Percentiles rank a stretch among this genome's conserved stretches.
phyloP scores from a whole-genome alignment of 306 rosid species.

The Hippophae tibetana region DNA sequence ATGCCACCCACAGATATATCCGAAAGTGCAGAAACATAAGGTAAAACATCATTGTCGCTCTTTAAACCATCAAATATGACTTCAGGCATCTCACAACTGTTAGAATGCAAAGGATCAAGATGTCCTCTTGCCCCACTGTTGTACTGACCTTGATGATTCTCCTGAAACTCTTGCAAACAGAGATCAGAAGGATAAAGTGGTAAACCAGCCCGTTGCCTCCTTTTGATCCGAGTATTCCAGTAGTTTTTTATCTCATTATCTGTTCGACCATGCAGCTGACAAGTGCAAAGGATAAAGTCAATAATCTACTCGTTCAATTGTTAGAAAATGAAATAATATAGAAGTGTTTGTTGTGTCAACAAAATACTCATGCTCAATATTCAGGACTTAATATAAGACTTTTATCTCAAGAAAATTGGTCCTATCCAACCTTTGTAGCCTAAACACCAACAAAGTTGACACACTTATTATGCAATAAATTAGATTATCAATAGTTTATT shows the following conservation, averaged over 20 bases:
- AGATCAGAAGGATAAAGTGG: constrained; percentile 90
- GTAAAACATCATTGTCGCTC: constrained; percentile 41
- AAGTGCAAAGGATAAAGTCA: constrained; percentile 23
- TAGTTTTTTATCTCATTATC: constrained; percentile 98
- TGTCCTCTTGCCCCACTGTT: constrained; percentile 34
- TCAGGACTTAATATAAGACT: neutral
- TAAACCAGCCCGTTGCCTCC: constrained; percentile 85
- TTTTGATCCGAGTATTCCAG: constrained; percentile 95
- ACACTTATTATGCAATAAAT: too few relatives aligned
- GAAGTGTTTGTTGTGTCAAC: too few relatives aligned
- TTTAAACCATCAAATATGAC: constrained; percentile 47
- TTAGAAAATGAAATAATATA: neutral
- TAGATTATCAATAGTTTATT: too few relatives aligned
- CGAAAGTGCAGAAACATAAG: constrained; percentile 43
- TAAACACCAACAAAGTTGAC: too few relatives aligned
- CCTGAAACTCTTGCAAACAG: constrained; percentile 43
- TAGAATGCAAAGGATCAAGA: constrained; percentile 36
- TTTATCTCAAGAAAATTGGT: neutral
- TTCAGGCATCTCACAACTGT: constrained; percentile 49
- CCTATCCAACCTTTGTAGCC: too few relatives aligned
- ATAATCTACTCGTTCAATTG: constrained; percentile 14
- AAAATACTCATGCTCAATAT: neutral
- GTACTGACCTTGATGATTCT: constrained; percentile 40
- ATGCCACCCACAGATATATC: constrained; percentile 35
- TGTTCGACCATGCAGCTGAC: constrained; percentile 93